A percentile compares a stretch with the other conserved stretches of the same genome.
phyloP scores from a whole-genome alignment of 2,329 filamentous ascomycete species.

The Epichloe amarillans region DNA sequence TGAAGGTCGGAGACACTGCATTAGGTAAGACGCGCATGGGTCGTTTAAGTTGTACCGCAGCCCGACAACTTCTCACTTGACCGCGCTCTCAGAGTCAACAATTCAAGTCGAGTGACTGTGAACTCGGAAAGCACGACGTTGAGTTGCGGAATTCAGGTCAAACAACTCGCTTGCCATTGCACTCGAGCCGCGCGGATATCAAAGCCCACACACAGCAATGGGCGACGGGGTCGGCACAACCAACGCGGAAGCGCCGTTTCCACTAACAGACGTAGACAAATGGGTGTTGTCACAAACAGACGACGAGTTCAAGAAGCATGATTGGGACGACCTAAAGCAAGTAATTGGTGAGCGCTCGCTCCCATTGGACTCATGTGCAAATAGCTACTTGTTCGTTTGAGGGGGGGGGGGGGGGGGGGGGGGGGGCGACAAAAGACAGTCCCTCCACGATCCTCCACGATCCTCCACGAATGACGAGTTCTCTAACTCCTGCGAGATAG shows the following conservation, averaged over 20 bases:
- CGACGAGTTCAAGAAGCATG: conserved; percentile 53
- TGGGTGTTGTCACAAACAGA: conserved; percentile 52
- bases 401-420: no score
- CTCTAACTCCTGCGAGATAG: conserved; percentile 15
- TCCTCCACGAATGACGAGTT: neutral
- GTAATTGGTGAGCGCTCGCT: conserved; percentile 42
- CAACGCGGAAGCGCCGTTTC: conserved; percentile 36
- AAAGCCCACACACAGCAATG: conserved; percentile 20
- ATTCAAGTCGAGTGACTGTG: no score
- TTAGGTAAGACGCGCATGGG: neutral
- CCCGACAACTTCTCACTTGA: no score
- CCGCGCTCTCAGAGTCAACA: no score
- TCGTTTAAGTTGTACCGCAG: no score
- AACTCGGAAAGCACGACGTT: no score
- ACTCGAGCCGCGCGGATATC: neutral
- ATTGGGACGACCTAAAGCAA: conserved; percentile 59
- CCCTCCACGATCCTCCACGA: neutral
- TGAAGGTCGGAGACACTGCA: neutral
- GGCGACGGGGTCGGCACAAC: conserved; percentile 18
- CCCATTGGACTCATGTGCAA: no score
- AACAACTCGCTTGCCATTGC: no score
- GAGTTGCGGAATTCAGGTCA: no score
- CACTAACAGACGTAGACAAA: conserved; percentile 44
- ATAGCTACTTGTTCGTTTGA: no score
- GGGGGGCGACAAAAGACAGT: neutral